phyloP scores from a whole-genome alignment of 2,329 filamentous ascomycete genomes.

The Pyrenophora tritici-repentis region DNA sequence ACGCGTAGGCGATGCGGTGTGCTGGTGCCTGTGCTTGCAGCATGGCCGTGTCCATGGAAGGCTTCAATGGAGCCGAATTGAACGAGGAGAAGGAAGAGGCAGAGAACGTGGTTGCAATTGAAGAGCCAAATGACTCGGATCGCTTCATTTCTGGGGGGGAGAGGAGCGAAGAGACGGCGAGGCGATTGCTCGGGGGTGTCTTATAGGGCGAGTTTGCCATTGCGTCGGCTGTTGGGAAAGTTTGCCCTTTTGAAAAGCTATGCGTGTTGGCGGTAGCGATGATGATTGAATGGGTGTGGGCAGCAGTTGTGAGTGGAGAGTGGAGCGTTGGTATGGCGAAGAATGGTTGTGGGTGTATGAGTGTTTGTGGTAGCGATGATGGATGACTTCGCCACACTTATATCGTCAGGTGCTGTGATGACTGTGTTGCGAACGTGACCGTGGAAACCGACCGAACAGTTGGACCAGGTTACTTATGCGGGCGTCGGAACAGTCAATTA shows the following conservation, averaged over 20 bases:
- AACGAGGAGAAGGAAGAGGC: constrained; percentile 35
- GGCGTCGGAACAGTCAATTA: constrained; percentile 21
- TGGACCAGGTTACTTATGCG: constrained; percentile 30
- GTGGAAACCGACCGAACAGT: constrained; percentile 43
- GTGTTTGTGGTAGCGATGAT: constrained; percentile 19
- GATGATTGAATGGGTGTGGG: constrained; percentile 15
- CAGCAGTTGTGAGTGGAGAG: constrained; percentile 13
- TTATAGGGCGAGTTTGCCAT: constrained; percentile 40
- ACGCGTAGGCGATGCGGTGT: constrained; percentile 42
- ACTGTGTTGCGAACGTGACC: constrained; percentile 17
- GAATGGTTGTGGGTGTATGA: constrained; percentile 15
- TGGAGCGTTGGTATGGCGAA: constrained; percentile 9
- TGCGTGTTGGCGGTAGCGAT: constrained; percentile 8
- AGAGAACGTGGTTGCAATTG: constrained; percentile 28
- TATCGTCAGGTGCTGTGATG: constrained; percentile 17
- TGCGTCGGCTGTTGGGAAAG: constrained; percentile 24
- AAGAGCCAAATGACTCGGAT: constrained; percentile 46
- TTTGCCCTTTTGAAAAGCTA: constrained; percentile 25
- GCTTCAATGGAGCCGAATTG: constrained; percentile 32
- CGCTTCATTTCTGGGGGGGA: constrained; percentile 50
- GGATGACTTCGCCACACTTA: constrained; percentile 15
- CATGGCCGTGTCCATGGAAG: constrained; percentile 24
- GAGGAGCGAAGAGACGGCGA: constrained; percentile 47
- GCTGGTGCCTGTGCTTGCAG: constrained; percentile 28
- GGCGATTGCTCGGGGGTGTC: constrained; percentile 37